phyloP scores from a whole-genome alignment of 148 eudicot species.

The Vaccinium darrowii region DNA sequence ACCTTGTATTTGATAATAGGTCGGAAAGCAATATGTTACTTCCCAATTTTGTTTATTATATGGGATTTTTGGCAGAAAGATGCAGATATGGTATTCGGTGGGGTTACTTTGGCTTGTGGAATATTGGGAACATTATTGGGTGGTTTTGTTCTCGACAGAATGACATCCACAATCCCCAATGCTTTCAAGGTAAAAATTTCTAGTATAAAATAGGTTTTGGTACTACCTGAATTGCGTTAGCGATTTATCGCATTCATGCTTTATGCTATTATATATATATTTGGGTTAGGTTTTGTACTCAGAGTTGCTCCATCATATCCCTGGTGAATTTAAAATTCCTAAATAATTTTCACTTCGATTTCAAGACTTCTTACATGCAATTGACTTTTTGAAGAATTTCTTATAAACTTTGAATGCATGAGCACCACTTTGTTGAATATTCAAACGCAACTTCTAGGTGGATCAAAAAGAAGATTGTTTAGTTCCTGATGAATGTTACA shows the following conservation, averaged over 20 bases:
- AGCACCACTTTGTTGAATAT: neutral
- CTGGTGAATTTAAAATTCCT: neutral
- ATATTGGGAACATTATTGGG: conserved; percentile 82
- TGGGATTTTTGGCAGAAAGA: conserved; percentile 41
- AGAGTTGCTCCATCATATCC: neutral
- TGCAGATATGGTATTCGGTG: conserved; percentile 90
- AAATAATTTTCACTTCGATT: neutral
- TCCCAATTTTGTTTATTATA: neutral
- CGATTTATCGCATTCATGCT: neutral
- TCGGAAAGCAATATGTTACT: neutral
- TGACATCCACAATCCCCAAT: conserved; percentile 72
- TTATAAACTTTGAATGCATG: neutral
- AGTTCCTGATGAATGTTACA: neutral
- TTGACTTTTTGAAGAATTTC: neutral
- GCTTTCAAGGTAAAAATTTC: conserved; percentile 72
- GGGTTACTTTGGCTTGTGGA: conserved; percentile 77
- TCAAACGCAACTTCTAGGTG: neutral
- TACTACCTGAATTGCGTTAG: neutral
- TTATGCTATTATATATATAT: no score
- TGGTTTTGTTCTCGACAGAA: conserved; percentile 70
- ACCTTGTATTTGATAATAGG: neutral
- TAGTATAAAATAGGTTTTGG: neutral
- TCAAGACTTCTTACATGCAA: neutral
- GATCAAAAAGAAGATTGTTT: neutral
- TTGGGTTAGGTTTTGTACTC: neutral